Conservation (phyloP, 176 grass and related monocot species). For the Luzula sylvatica region DNA sequence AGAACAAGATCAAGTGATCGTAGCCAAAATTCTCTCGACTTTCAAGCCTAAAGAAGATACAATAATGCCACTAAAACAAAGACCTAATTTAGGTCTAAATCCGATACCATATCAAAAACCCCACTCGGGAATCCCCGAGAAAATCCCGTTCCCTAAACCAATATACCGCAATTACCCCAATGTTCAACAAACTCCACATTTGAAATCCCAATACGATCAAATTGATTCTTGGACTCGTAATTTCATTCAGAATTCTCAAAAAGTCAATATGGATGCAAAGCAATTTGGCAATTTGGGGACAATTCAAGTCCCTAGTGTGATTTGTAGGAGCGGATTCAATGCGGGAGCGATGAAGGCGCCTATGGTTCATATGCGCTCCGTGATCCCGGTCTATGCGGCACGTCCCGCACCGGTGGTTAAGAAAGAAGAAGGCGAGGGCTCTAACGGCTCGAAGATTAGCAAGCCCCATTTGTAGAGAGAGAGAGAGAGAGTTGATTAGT, state of each 20-base stretch:
- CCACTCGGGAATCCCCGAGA: constrained; percentile 25
- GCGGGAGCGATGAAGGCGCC: constrained; percentile 22
- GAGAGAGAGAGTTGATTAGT: constrained; percentile 7
- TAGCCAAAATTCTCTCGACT: constrained; percentile 39
- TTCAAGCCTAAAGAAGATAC: constrained; percentile 33
- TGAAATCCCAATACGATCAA: not conserved
- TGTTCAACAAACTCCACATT: constrained; percentile 38
- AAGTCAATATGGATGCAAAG: not conserved
- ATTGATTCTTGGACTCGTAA: not conserved
- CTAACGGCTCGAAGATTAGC: constrained; percentile 4
- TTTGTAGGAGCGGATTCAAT: constrained; percentile 17
- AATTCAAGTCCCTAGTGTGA: constrained; percentile 19
- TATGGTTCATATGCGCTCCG: constrained; percentile 58
- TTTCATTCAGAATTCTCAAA: constrained; percentile 2
- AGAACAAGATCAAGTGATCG: constrained; percentile 65
- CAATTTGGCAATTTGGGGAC: constrained; percentile 18
- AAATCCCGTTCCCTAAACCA: not conserved
- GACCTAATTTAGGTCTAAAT: constrained; percentile 15
- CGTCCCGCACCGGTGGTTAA: constrained; percentile 20
- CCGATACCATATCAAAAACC: constrained; percentile 33
- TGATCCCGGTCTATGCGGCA: constrained; percentile 56
- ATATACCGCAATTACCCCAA: constrained; percentile 13
- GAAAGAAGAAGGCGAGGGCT: constrained; percentile 14
- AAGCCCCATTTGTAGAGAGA: constrained; percentile 10
- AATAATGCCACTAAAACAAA: constrained; percentile 4